phyloP scores from a whole-genome alignment of 1,139 yeast genomes.

The Nakaseomyces uthaithaninus region DNA sequence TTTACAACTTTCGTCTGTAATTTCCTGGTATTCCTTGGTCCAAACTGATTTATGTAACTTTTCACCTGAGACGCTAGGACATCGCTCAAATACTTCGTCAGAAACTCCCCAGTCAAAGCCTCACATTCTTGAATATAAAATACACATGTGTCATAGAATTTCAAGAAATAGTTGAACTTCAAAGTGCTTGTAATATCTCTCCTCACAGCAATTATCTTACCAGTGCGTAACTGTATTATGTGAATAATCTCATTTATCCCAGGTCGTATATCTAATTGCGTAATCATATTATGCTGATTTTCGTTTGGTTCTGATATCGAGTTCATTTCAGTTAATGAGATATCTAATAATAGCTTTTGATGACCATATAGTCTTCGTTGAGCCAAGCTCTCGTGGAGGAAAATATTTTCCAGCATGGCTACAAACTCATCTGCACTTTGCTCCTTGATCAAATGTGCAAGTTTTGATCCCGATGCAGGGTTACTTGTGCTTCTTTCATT shows the following conservation, averaged over 20 bases:
- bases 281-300: slow-evolving; percentile 35
- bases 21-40: slow-evolving; percentile 40
- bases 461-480: slow-evolving; percentile 27
- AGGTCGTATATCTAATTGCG: slow-evolving; percentile 56
- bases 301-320: slow-evolving; percentile 24
- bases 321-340: slow-evolving; percentile 51
- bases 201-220: slow-evolving; percentile 71
- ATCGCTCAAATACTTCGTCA: slow-evolving; percentile 54
- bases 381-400: slow-evolving; percentile 59
- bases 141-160: slow-evolving; percentile 58
- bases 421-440: slow-evolving; percentile 71
- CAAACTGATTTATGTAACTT: slow-evolving; percentile 51
- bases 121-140: slow-evolving; percentile 80
- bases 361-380: slow-evolving; percentile 67
- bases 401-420: slow-evolving; percentile 55
- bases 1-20: slow-evolving; percentile 48
- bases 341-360: slow-evolving; percentile 68
- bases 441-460: slow-evolving; percentile 52
- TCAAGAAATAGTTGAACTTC: slow-evolving; percentile 48
- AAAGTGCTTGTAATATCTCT: slow-evolving; percentile 60
- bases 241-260: slow-evolving; percentile 56
- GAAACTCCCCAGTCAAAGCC: slow-evolving; percentile 64
- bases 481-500: slow-evolving; percentile 6
- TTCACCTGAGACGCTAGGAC: slow-evolving; percentile 60
- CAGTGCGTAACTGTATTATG: slow-evolving; percentile 66